These are phyloP conservation scores for Monosporascus sp. DNA, from an alignment of 2,329 filamentous ascomycete species.

Conservation along the genomic window DNA sequence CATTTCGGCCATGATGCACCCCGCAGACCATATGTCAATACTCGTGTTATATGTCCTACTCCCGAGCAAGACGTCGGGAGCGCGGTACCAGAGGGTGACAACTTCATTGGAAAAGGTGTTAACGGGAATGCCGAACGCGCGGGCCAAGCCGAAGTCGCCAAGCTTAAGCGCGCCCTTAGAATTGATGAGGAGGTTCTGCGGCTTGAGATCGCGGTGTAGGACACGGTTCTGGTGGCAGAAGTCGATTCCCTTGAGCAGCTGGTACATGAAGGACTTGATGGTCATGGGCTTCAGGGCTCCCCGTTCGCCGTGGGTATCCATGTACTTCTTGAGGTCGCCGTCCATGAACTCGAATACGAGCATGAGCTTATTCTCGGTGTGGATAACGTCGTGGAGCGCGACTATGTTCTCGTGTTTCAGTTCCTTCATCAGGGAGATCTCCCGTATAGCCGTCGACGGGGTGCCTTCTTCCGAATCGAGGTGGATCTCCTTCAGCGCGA, in stretches of 20 bases:
- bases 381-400: conserved; percentile 94
- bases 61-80: conserved; percentile 89
- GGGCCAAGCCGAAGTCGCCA: conserved; percentile 88
- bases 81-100: conserved; percentile 95
- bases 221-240: conserved; percentile 98
- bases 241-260: conserved; percentile 89
- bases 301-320: conserved; percentile 88
- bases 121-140: conserved; percentile 93
- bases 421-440: conserved; percentile 99
- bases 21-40: conserved; percentile 98
- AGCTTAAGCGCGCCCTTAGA: conserved; percentile 85
- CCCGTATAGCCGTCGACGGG: conserved; percentile 92
- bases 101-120: conserved; percentile 99
- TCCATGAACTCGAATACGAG: conserved; percentile 99
- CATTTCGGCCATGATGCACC: conserved; percentile 99
- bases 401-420: conserved; percentile 99
- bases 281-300: conserved; percentile 83
- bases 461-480: conserved; percentile 98
- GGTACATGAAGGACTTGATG: conserved; percentile 99
- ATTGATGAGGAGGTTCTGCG: conserved; percentile 95
- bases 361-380: conserved; percentile 99
- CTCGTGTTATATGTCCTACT: conserved; percentile 98
- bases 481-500: conserved; percentile 97
- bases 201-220: conserved; percentile 91
- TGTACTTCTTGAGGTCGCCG: conserved; percentile 96